Evolutionary conservation across 1,284 basidiomycete genomes (phyloP).

Genomic region (Chalciporus sp.): DNA sequence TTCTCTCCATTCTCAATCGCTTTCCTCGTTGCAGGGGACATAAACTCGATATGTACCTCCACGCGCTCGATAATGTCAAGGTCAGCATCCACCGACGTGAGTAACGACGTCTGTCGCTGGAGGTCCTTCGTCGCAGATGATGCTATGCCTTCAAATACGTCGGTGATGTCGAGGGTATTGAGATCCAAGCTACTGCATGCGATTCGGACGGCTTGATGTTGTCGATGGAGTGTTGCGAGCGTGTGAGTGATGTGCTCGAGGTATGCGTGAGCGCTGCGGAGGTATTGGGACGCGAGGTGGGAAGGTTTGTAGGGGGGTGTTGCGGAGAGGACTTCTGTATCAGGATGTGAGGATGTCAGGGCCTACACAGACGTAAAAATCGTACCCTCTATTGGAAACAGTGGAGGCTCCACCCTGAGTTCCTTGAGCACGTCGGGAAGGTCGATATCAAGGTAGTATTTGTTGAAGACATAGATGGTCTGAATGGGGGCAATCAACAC

Average conservation of each 20-base stretch:
- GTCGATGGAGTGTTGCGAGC: conserved; percentile 55
- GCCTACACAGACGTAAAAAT: neutral
- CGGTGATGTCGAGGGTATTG: conserved; percentile 66
- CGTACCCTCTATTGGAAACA: conserved; percentile 68
- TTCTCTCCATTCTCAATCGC: conserved; percentile 70
- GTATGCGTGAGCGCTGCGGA: conserved; percentile 62
- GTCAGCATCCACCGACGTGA: conserved; percentile 66
- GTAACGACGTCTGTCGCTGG: conserved; percentile 59
- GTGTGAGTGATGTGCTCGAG: conserved; percentile 57
- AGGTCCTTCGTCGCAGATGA: conserved; percentile 59
- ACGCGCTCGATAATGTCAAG: conserved; percentile 67
- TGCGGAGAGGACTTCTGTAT: conserved; percentile 59
- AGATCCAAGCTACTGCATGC: conserved; percentile 69
- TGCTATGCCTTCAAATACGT: conserved; percentile 68
- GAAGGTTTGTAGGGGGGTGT: conserved; percentile 72
- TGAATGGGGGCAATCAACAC: conserved; percentile 27
- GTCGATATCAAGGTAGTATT: conserved; percentile 69
- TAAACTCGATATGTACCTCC: conserved; percentile 70
- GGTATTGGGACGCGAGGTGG: conserved; percentile 63
- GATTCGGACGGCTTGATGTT: conserved; percentile 68
- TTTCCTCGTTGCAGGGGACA: conserved; percentile 63
- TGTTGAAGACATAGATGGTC: conserved; percentile 82
- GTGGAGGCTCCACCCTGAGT: conserved; percentile 56
- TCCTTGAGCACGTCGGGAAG: conserved; percentile 61
- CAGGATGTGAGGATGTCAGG: conserved; percentile 5